Conservation (phyloP, 108 stramenopile genomes). For the Conticribra weissflogii region DNA sequence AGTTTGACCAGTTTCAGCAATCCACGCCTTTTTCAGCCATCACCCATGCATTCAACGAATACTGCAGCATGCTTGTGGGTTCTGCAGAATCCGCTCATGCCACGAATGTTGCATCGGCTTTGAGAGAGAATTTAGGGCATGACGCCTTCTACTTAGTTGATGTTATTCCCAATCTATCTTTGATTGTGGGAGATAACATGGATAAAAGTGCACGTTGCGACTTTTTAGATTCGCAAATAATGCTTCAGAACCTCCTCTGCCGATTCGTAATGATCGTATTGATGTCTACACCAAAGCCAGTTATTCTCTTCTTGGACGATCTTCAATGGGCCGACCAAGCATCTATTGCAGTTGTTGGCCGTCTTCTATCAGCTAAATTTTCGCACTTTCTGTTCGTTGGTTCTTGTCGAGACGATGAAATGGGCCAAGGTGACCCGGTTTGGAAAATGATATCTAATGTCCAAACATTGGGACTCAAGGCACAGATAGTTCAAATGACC, state of each 20-base stretch:
- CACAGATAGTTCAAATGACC: conserved; percentile 2
- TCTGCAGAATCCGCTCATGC: not conserved
- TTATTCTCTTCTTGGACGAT: conserved; percentile 44
- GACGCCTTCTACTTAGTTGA: conserved; percentile 11
- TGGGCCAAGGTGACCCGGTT: not conserved
- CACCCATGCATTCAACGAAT: conserved; percentile 16
- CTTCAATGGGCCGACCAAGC: conserved; percentile 36
- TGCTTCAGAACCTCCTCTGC: conserved; percentile 29
- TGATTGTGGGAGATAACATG: conserved; percentile 1
- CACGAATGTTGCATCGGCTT: not conserved
- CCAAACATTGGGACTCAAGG: not conserved
- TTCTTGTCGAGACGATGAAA: conserved; percentile 27
- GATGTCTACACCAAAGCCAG: conserved; percentile 7
- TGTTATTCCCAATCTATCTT: conserved; percentile 28
- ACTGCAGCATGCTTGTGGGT: conserved; percentile 1
- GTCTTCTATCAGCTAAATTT: conserved; percentile 1
- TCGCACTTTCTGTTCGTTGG: conserved; percentile 28
- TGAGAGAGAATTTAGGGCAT: not conserved
- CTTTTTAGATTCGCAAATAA: conserved; percentile 22
- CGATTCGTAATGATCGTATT: conserved; percentile 32
- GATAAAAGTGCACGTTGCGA: not conserved
- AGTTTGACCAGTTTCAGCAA: conserved; percentile 27
- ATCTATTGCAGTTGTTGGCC: conserved; percentile 15
- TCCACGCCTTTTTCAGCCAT: conserved; percentile 11
- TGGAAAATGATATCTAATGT: conserved; percentile 3